phyloP scores from a whole-genome alignment of 164 flowering plant genomes.

The Umbilicus rupestris region DNA sequence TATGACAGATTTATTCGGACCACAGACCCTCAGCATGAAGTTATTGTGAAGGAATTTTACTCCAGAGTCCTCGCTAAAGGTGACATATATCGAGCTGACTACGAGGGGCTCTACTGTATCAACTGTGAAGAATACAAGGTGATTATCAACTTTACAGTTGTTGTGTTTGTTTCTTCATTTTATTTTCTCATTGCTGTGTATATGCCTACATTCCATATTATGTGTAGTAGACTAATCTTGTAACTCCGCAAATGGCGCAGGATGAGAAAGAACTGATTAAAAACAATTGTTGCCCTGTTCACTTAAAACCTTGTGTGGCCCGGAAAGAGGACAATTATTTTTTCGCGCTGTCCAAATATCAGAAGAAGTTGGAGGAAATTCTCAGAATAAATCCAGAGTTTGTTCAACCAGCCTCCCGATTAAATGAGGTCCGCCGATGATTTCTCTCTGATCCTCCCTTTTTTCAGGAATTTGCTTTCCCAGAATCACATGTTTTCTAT shows the following conservation, averaged over 20 bases:
- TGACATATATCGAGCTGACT: slow-evolving; percentile 86
- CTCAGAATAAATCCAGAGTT: slow-evolving; percentile 55
- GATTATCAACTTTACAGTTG: slow-evolving; percentile 1
- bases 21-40: slow-evolving; percentile 80
- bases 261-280: slow-evolving; percentile 89
- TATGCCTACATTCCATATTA: background rate
- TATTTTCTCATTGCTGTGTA: background rate
- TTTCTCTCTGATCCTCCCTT: background rate
- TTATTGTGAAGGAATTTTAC: slow-evolving; percentile 81
- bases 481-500: background rate
- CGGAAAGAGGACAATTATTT: slow-evolving; percentile 93
- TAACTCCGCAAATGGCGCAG: slow-evolving; percentile 26
- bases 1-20: slow-evolving; percentile 95
- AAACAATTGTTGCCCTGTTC: slow-evolving; percentile 73
- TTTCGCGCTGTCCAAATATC: slow-evolving; percentile 86
- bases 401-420: slow-evolving; percentile 78
- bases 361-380: slow-evolving; percentile 57
- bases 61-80: slow-evolving; percentile 71
- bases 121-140: slow-evolving; percentile 99
- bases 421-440: slow-evolving; percentile 47
- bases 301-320: slow-evolving; percentile 74
- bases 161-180: background rate
- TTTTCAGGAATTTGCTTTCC: background rate
- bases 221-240: background rate
- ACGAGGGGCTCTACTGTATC: slow-evolving; percentile 93